Evolutionary conservation across 2,329 filamentous ascomycete genomes (phyloP).

Genomic region (Penicillium paneum): DNA sequence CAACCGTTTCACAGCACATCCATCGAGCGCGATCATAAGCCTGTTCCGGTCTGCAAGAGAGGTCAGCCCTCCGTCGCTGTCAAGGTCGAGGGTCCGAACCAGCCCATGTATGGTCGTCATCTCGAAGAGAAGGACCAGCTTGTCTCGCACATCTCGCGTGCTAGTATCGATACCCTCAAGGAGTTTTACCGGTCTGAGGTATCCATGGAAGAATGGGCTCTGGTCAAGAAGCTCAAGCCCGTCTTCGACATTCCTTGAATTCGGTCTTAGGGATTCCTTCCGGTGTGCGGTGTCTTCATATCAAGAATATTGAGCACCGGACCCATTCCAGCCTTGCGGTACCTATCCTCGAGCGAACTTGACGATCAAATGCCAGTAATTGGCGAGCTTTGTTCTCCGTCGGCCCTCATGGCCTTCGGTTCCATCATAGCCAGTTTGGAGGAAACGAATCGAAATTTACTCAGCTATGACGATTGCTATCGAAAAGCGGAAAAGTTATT

Average conservation of each 20-base stretch:
- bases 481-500: constrained; percentile 20
- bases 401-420: constrained; percentile 1
- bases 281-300: not conserved
- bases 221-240: constrained; percentile 94
- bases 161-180: constrained; percentile 92
- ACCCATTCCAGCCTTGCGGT: constrained; percentile 6
- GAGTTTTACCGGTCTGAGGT: constrained; percentile 90
- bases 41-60: constrained; percentile 87
- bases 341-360: constrained; percentile 5
- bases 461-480: constrained; percentile 17
- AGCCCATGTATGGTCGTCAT: constrained; percentile 91
- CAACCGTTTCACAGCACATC: constrained; percentile 61
- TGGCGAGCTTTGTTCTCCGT: constrained; percentile 11
- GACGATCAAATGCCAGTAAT: constrained; percentile 1
- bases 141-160: constrained; percentile 82
- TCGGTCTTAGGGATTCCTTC: not conserved
- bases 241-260: constrained; percentile 78
- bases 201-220: constrained; percentile 85
- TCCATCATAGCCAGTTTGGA: constrained; percentile 7
- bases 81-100: constrained; percentile 92
- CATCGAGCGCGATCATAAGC: constrained; percentile 97
- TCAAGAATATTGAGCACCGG: not conserved
- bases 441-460: constrained; percentile 10
- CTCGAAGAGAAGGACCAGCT: constrained; percentile 86
- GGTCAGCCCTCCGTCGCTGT: constrained; percentile 95